Base-by-base conservation (phyloP, 73 alveolate species). In the Paramecium tetraurelia region DNA sequence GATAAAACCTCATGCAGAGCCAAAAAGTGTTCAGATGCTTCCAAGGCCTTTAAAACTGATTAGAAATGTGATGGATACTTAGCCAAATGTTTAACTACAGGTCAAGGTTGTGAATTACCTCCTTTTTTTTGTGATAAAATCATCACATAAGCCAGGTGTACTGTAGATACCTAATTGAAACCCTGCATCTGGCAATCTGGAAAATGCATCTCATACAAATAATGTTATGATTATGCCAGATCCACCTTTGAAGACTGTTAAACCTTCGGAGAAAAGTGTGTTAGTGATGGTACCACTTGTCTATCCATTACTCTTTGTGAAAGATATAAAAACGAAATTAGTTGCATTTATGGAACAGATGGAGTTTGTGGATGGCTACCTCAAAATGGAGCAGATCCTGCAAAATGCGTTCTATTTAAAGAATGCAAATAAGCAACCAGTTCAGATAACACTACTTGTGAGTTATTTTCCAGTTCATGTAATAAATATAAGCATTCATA, bases 341-440 rank as follows among this genome's bases (percentile, higher is more conserved):
- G 59, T 72, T 72, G 86, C 35, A 38, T 72, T 3, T 36, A 72
- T 36, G 86, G 86, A 35, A 72, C 86, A 12, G 86, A 72, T 72
- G 86, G 86, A 35, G 59, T 40, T 21, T 72, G 86, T 72, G 86
- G 86, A 16, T 72, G 86, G 86, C 12, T 72, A 33, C 86, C 86
- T 3, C 35, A 7, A 1, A 72, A 35, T 72, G 86, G 86, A 5
- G 2, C 86, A 12, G 46, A 72, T 72, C 58, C 86, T 40, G 59
- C 86, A 36, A 35, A 72, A 38, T 72, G 86, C 18, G 57, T 72
- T 20, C 9, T 36, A 72, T 72, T 72, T 40, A 40, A 43, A 29
- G 59, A 33, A 36, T 72, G 86, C 14, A 9, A 33, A 36, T 9
- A 72, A 36, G 86, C 86, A 7, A 43, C 38, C 2, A 36, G 59